These are phyloP conservation scores for Ogataea trehalophila DNA, from an alignment of 805 yeast species.

Conservation along the genomic window DNA sequence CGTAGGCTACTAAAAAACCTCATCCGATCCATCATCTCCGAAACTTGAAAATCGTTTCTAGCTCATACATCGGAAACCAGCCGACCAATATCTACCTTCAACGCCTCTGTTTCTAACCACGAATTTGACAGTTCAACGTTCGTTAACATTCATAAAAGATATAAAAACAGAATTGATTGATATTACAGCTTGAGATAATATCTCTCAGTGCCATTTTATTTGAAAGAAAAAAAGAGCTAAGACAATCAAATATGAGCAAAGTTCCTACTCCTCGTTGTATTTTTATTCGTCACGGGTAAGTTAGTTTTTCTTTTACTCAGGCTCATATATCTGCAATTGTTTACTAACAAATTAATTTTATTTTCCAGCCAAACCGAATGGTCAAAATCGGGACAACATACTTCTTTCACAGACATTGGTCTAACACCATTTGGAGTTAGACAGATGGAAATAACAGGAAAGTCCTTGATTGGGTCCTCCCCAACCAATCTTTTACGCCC, in stretches of 20 bases:
- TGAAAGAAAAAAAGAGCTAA: too few species aligned
- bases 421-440: slow-evolving; percentile 73
- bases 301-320: not conserved
- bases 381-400: slow-evolving; percentile 92
- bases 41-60: too few species aligned
- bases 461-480: slow-evolving; percentile 54
- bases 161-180: too few species aligned
- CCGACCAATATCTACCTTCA: too few species aligned
- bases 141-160: too few species aligned
- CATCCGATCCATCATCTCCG: too few species aligned
- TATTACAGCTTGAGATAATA: too few species aligned
- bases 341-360: not conserved
- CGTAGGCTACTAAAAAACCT: too few species aligned
- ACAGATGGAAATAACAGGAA: slow-evolving; percentile 74
- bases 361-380: slow-evolving; percentile 72
- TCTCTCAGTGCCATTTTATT: too few species aligned
- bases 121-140: too few species aligned
- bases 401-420: slow-evolving; percentile 78
- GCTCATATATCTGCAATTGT: not conserved
- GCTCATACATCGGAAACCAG: too few species aligned
- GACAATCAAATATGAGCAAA: not conserved
- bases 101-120: too few species aligned
- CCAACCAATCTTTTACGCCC: slow-evolving; percentile 59
- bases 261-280: slow-evolving; percentile 3
- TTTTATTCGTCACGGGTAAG: slow-evolving; percentile 5